A percentile compares a stretch with the other conserved stretches of the same genome.
Conservation (phyloP, 805 yeast genomes). For the Nakazawaea wyomingensis region DNA sequence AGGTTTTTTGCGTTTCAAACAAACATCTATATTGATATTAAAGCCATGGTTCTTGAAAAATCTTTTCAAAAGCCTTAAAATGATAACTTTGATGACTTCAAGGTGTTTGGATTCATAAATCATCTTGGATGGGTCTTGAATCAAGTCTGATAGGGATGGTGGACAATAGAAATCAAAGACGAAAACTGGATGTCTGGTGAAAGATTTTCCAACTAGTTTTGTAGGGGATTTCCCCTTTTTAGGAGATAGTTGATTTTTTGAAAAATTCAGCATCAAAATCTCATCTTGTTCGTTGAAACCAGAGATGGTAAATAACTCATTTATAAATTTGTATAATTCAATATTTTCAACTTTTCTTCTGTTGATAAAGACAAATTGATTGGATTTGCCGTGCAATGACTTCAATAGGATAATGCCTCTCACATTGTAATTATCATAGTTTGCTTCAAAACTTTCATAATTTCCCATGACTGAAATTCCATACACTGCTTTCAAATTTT, state of each 20-base stretch:
- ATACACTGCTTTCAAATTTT: slow-evolving; percentile 23
- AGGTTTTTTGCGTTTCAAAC: too few species aligned
- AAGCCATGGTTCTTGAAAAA: slow-evolving; percentile 17
- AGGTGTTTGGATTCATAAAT: slow-evolving; percentile 23
- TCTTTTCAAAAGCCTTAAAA: slow-evolving; percentile 24
- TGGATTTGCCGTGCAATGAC: slow-evolving; percentile 28
- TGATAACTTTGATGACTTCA: slow-evolving; percentile 25
- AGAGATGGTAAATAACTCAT: slow-evolving; percentile 21
- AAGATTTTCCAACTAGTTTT: slow-evolving; percentile 27
- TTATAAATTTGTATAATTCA: slow-evolving; percentile 18
- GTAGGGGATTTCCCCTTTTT: slow-evolving; percentile 16
- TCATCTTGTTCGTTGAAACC: slow-evolving; percentile 18
- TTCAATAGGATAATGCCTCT: slow-evolving; percentile 34
- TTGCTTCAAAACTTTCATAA: slow-evolving; percentile 25
- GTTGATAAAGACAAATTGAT: slow-evolving; percentile 45
- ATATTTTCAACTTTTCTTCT: slow-evolving; percentile 26
- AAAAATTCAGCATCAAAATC: slow-evolving; percentile 15
- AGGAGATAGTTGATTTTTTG: slow-evolving; percentile 16
- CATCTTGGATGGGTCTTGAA: slow-evolving; percentile 35
- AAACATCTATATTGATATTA: not conserved
- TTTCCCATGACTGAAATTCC: slow-evolving; percentile 22
- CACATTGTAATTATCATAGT: slow-evolving; percentile 23
- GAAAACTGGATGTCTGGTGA: slow-evolving; percentile 32
- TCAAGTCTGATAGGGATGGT: slow-evolving; percentile 26
- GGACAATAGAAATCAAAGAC: slow-evolving; percentile 29